Conservation (phyloP, 2,329 filamentous ascomycete species). For the Colletotrichum acutatum region DNA sequence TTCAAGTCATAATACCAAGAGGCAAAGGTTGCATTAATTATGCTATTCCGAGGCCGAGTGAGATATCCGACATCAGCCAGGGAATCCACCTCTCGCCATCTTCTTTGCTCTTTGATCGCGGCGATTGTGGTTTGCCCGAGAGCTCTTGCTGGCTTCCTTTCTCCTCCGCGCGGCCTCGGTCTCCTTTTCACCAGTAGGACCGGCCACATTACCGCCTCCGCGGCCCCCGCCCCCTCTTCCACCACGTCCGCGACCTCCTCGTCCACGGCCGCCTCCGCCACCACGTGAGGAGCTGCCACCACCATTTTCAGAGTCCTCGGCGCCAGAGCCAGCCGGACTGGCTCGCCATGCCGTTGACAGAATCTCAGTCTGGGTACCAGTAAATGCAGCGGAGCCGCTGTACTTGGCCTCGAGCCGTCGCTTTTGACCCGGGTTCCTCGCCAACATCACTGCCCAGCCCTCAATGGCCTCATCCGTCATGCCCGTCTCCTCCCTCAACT, state of each 20-base stretch:
- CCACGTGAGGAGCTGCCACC: conserved; percentile 51
- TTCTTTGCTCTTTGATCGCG: conserved; percentile 76
- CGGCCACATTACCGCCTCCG: conserved; percentile 70
- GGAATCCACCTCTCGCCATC: conserved; percentile 65
- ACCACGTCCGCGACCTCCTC: conserved; percentile 55
- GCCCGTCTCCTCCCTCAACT: conserved; percentile 79
- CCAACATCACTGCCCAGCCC: conserved; percentile 91
- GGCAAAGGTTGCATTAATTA: conserved; percentile 39
- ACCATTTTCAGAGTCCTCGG: conserved; percentile 65
- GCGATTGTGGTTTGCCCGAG: conserved; percentile 87
- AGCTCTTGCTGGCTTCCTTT: conserved; percentile 86
- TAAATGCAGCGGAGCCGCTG: conserved; percentile 60
- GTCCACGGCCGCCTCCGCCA: conserved; percentile 59
- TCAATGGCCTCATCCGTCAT: conserved; percentile 96
- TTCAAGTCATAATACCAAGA: conserved; percentile 40
- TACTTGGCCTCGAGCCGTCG: conserved; percentile 78
- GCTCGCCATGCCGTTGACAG: conserved; percentile 73
- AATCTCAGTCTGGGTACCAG: conserved; percentile 73
- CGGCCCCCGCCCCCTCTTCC: conserved; percentile 63
- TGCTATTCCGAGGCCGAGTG: not conserved
- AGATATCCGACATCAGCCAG: conserved; percentile 39
- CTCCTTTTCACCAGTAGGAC: conserved; percentile 74
- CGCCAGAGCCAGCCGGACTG: conserved; percentile 63
- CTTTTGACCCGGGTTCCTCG: conserved; percentile 75
- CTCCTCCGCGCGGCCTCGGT: conserved; percentile 76